Evolutionary conservation across 108 stramenopile genomes (phyloP), one percentile per base, ranked within the genome.

Genomic region (Ochromonas danica): DNA sequence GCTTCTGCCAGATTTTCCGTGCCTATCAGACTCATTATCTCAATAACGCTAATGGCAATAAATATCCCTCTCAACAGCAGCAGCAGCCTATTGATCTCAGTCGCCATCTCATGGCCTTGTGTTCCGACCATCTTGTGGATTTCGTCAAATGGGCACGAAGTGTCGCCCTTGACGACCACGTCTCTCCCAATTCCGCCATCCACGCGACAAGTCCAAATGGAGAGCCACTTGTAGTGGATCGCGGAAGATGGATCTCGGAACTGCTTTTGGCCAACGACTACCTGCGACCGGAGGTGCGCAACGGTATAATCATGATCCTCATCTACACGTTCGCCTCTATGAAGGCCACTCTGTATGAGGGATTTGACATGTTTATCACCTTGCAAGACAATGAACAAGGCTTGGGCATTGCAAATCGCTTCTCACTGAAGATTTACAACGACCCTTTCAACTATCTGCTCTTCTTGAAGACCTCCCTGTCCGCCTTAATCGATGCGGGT

Each of bases 371-470:
- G 63, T 67, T 67, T 36, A 33, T 67, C 17, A 67, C 63, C 33
- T 36, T 67, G 63, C 63, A 67, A 36, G 63, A 67, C 31, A 67
- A 31, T 6, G 63, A 67, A 28, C 17, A 67, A 10, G 63, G 63
- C 17, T 67, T 67, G 31, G 63, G 63, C 17, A 67, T 67, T 10
- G 17, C 30, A 6, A 67, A 67, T 36, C 3, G 25, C 3, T 67
- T 67, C 63, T 67, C 63, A 36, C 63, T 67, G 30, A 67, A 67
- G 31, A 67, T 67, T 67, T 67, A 67, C 63, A 67, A 33, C 31
- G 63, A 67, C 63, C 63, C 63, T 6, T 67, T 67, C 17, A 35
- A 35, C 31, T 67, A 67, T 36, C 35, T 67, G 63, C 3, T 36
- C 17, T 67, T 67, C 31, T 36, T 67, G 63, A 67, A 67, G 63